Evolutionary conservation across 495 filamentous ascomycete genomes (phyloP).

Genomic region (Cenococcum geophilum): DNA sequence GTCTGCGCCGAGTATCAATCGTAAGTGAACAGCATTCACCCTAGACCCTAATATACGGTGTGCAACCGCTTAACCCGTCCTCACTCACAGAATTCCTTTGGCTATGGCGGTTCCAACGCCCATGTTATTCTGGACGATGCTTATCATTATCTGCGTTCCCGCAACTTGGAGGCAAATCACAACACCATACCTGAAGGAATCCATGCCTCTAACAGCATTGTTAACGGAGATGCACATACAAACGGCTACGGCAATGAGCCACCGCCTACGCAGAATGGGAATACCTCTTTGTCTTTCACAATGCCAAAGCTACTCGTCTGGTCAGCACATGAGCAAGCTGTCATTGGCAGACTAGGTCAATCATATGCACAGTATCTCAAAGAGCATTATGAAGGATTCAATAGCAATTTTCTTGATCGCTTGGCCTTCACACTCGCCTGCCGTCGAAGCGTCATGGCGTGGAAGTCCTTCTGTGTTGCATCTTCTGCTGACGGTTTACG

Average conservation of each 20-base stretch:
- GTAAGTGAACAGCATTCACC: no score
- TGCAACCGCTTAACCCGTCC: no score
- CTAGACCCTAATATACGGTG: no score
- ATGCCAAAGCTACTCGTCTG: no score
- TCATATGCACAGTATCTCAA: background rate
- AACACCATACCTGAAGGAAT: no score
- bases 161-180: no score
- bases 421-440: conserved; percentile 38
- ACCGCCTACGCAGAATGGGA: no score
- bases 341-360: background rate
- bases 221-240: no score
- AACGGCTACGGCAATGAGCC: no score
- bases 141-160: background rate
- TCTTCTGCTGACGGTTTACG: background rate
- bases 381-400: background rate
- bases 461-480: background rate
- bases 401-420: conserved; percentile 16
- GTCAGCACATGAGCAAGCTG: background rate
- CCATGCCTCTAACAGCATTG: no score
- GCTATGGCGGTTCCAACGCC: conserved; percentile 37
- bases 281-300: no score
- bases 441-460: conserved; percentile 32
- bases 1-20: conserved; percentile 34
- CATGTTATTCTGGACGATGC: conserved; percentile 40
- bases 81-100: conserved; percentile 41